Conservation (phyloP, 1,284 basidiomycete species). For the Ustilago xerochloae region DNA sequence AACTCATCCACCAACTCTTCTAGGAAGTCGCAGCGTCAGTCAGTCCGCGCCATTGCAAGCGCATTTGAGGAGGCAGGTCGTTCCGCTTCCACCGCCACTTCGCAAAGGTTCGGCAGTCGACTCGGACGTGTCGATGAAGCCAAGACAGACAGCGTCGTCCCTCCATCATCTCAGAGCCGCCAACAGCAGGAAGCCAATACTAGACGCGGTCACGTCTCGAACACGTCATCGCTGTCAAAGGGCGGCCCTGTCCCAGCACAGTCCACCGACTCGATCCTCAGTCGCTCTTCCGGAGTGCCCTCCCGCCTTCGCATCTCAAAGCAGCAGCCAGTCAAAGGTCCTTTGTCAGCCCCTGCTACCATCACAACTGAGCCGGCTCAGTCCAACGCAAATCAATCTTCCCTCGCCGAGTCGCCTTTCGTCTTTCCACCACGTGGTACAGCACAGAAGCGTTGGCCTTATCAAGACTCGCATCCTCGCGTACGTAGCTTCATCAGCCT, state of each 20-base stretch:
- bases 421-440: constrained; percentile 24
- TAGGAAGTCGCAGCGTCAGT: constrained; percentile 20
- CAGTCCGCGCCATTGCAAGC: constrained; percentile 32
- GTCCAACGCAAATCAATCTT: not conserved
- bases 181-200: not conserved
- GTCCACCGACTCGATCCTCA: not conserved
- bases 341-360: constrained; percentile 21
- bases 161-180: not conserved
- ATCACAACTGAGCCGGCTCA: constrained; percentile 1
- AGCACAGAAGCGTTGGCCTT: not conserved
- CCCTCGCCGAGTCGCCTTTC: constrained; percentile 8
- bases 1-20: not conserved
- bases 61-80: constrained; percentile 14
- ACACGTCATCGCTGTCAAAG: not conserved
- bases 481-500: constrained; percentile 22
- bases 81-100: not conserved
- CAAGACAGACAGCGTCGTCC: not conserved
- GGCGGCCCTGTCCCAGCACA: not conserved
- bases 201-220: not conserved
- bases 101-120: constrained; percentile 1
- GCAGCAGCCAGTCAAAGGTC: constrained; percentile 15
- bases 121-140: constrained; percentile 20
- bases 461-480: not conserved
- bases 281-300: not conserved
- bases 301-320: constrained; percentile 23